Evolutionary conservation across 257 asterid species (phyloP), one percentile per base, ranked within the genome.

Genomic region (Przewalskia tangutica): DNA sequence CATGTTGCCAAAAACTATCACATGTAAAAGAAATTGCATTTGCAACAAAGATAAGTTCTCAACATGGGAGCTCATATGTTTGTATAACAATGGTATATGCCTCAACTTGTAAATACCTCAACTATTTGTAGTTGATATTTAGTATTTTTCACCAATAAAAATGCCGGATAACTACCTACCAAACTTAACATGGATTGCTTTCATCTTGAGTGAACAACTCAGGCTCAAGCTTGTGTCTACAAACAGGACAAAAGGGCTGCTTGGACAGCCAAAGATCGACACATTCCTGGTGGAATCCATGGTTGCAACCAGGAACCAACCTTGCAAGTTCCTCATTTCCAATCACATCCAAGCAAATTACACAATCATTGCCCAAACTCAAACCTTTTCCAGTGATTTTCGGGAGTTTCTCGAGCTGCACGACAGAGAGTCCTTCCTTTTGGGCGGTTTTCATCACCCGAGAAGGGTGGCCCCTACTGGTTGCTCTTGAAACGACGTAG

Each of bases 251-350:
- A 62, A 54, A 59, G 8, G 82, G 77, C 16, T 85, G 50, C 77
- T n/a, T 82, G 38, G 79, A 36, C 32, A 85, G 67, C 85, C 85
- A 85, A 6, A 79, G 76, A 78, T 82, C 82, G 16, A 80, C 79
- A 64, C 85, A 85, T 70, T 59, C 23, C 8, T 70, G 32, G 66
- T 83, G 88, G 67, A 83, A 85, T 70, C 84, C 84, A 76, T 85
- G 88, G 81, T 81, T 81, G 62, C 84, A 85, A 76, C 84, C 84
- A 4, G 86, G 84, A 60, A 81, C 8, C 3, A 81, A 34, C 50
- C 79, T 32, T 23, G 53, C 83, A 48, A 7, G 38, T 81, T 81
- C 8, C 8, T 81, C 66, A 1, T 10, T 65, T 40, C 44, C 56
- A 46, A 51, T 81, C 7, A 63, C 44, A 46, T 81, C 83, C 79